Evolutionary conservation across 2,329 filamentous ascomycete species (phyloP).

Genomic region (Karstenula rhodostoma): DNA sequence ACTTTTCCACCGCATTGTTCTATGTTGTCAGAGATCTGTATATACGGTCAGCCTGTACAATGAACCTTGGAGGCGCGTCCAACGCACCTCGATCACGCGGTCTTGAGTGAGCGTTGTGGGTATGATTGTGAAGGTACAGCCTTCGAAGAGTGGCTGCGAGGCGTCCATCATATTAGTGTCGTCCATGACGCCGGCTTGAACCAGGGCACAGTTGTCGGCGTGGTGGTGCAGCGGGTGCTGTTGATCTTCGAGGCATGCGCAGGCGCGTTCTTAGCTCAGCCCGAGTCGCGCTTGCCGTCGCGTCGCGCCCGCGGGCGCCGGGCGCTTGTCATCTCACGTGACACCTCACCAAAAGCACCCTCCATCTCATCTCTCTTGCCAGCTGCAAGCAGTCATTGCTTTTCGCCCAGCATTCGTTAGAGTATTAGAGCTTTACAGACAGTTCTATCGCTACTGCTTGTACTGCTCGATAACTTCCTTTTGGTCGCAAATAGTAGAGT

Average conservation of each 20-base stretch:
- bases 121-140: conserved; percentile 54
- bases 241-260: background rate
- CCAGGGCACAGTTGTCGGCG: conserved; percentile 9
- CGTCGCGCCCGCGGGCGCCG: background rate
- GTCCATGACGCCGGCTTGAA: conserved; percentile 36
- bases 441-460: background rate
- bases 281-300: background rate
- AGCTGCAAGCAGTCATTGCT: background rate
- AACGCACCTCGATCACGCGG: conserved; percentile 35
- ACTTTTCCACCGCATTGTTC: conserved; percentile 59
- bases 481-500: background rate
- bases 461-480: background rate
- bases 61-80: conserved; percentile 27
- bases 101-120: conserved; percentile 48
- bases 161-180: conserved; percentile 42
- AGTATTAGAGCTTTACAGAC: background rate
- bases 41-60: conserved; percentile 27
- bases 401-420: background rate
- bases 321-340: background rate
- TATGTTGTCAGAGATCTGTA: conserved; percentile 57
- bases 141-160: conserved; percentile 48
- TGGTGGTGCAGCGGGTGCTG: conserved; percentile 9
- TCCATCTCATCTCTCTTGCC: background rate
- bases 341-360: background rate
- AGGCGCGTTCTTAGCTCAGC: background rate